phyloP scores from a whole-genome alignment of 164 flowering plant species.

The Brasenia schreberi region DNA sequence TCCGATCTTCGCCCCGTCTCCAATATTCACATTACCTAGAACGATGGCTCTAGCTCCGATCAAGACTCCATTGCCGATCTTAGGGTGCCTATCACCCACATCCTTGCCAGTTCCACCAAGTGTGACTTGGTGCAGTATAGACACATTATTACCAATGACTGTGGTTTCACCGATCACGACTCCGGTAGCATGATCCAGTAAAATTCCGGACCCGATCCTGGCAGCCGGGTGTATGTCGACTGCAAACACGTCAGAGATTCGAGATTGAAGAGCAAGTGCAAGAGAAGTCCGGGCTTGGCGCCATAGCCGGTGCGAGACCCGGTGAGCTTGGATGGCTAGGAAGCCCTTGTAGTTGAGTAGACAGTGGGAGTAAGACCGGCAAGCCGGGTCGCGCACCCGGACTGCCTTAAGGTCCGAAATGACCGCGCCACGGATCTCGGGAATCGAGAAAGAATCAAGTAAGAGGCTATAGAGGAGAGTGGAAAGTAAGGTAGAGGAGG shows the following conservation, averaged over 20 bases:
- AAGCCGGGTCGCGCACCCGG: background rate
- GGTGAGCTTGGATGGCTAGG: background rate
- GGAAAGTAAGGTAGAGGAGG: background rate
- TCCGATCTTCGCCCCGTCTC: background rate
- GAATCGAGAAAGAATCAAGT: background rate
- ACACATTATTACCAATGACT: background rate
- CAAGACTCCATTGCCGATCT: background rate
- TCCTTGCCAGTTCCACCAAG: background rate
- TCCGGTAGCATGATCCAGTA: background rate
- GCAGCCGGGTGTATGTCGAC: background rate
- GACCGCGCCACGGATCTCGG: background rate
- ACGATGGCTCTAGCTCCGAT: background rate
- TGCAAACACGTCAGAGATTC: background rate
- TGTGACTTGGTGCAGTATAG: background rate
- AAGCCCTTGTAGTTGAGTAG: background rate
- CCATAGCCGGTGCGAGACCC: background rate
- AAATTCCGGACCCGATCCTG: background rate
- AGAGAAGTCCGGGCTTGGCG: background rate
- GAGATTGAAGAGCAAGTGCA: background rate
- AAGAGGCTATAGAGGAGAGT: background rate
- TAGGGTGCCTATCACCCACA: background rate
- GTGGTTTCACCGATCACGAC: background rate
- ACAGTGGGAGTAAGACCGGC: background rate
- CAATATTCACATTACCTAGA: background rate
- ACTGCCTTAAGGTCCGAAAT: background rate